Percentiles rank a stretch among this genome's conserved stretches.
Conservation (phyloP, 2,329 filamentous ascomycete species). For the Talaromyces funiculosus region DNA sequence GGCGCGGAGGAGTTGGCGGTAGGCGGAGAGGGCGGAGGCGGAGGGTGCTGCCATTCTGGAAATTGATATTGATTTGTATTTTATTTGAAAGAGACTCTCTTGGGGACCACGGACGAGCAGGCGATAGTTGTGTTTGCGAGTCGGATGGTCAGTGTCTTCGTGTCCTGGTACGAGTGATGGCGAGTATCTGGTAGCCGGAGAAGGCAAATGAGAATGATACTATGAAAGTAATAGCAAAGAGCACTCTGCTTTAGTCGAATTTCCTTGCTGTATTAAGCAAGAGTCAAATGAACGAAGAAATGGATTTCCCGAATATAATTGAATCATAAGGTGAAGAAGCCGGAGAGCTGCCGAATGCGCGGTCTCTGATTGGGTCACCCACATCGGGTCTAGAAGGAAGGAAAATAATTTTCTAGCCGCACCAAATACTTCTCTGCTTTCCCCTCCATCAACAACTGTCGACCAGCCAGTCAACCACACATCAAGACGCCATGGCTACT, state of each 20-base stretch:
- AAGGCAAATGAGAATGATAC: not conserved
- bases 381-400: conserved; percentile 25
- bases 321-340: not conserved
- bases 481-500: conserved; percentile 12
- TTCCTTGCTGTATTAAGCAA: not conserved
- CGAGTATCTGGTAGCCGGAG: not conserved
- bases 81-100: not conserved
- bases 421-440: not conserved
- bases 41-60: conserved; percentile 29
- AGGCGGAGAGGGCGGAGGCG: conserved; percentile 64
- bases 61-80: not conserved
- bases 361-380: conserved; percentile 23
- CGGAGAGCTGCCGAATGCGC: conserved; percentile 20
- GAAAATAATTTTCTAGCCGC: conserved; percentile 27
- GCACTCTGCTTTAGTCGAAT: not conserved
- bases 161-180: not conserved
- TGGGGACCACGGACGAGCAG: not conserved
- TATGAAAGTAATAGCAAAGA: too few species aligned
- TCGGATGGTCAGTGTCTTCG: not conserved
- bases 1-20: conserved; percentile 74
- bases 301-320: too few species aligned
- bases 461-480: not conserved
- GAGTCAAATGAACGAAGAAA: too few species aligned
- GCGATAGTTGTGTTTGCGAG: not conserved
- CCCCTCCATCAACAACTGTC: not conserved